Evolutionary conservation across 2,329 filamentous ascomycete species (phyloP), one percentile per base, ranked within the genome.

Genomic region (Pestalotiopsis sp.): DNA sequence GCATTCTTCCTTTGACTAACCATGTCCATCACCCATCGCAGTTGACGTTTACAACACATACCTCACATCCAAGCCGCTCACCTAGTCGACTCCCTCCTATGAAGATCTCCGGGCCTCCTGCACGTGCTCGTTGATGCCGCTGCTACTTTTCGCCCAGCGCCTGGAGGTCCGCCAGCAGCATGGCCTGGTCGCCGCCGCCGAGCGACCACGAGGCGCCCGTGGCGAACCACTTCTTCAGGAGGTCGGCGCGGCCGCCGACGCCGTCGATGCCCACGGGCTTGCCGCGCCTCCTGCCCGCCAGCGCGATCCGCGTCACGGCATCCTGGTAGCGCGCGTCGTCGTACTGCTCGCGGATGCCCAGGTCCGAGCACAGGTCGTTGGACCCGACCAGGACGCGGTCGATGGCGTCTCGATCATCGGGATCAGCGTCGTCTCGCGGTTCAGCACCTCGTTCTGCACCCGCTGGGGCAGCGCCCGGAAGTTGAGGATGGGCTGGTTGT

Each of bases 321-420:
- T 79, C 71, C 12, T 73, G 63, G 41, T 76, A 77, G 6, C 72
- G 52, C 1, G 76, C 71, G 70, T 80, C 78, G 38, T 82, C 80
- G 69, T 80, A 82, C 49, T 82, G 73, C 1, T 81, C 81, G 0
- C 80, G 81, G 41, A 82, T 82, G 0, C 82, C 82, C 74, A 84
- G 77, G 57, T 84, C 82, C 1, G 80, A 78, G 23, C 75, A 80
- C 63, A 84, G 72, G 68, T 84, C 83, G 63, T 84, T 84, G 1
- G 82, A 80, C 5, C 83, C 82, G 23, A 84, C 79, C 2, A 85
- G 73, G 0, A 85, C 72, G 1, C 75, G 79, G 68, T 85, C 83
- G 3, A 84, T 82, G 61, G 68, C 9, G 68, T 69, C 71, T 82
- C 81, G 52, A 82, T 79, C 80, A 82, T 82, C 2, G 78, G 79